A percentile compares a stretch with the other conserved stretches of the same genome.
phyloP scores from a whole-genome alignment of 345 rosid species.

The Erysimum cheiranthoides region DNA sequence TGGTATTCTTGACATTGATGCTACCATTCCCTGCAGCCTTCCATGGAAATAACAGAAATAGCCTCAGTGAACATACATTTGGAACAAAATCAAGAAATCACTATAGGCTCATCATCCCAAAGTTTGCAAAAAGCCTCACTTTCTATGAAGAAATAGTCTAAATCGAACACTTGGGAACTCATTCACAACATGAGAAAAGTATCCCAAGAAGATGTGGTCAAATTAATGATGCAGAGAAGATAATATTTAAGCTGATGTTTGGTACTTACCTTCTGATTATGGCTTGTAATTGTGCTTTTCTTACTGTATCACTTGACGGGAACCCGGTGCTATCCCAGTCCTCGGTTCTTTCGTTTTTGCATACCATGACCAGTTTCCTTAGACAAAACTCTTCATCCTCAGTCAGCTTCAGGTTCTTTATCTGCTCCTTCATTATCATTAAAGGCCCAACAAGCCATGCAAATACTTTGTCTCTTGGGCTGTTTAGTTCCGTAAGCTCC shows the following conservation, averaged over 20 bases:
- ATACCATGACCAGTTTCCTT: slow-evolving; percentile 54
- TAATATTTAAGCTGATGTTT: background rate
- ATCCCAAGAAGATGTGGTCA: background rate
- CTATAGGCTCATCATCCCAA: background rate
- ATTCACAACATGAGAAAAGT: background rate
- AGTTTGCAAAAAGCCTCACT: background rate
- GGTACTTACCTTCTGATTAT: slow-evolving; percentile 71
- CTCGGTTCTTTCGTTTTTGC: slow-evolving; percentile 62
- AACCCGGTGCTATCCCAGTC: slow-evolving; percentile 68
- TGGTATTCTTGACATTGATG: slow-evolving; percentile 72
- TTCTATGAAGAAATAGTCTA: background rate
- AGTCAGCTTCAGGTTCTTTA: slow-evolving; percentile 61
- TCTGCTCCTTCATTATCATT: slow-evolving; percentile 77
- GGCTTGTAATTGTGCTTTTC: slow-evolving; percentile 88
- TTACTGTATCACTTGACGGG: slow-evolving; percentile 61
- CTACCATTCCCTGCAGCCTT: slow-evolving; percentile 81
- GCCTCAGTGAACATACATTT: background rate
- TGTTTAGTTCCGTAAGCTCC: slow-evolving; percentile 64
- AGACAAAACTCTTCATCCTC: slow-evolving; percentile 66
- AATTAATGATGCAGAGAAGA: background rate
- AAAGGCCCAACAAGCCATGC: slow-evolving; percentile 79
- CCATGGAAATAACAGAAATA: background rate
- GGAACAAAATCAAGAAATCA: background rate
- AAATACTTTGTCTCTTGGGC: slow-evolving; percentile 71
- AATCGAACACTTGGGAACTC: background rate